Evolutionary conservation across 2,329 filamentous ascomycete species (phyloP), one percentile per base, ranked within the genome.

Genomic region (Aspergillus latus): DNA sequence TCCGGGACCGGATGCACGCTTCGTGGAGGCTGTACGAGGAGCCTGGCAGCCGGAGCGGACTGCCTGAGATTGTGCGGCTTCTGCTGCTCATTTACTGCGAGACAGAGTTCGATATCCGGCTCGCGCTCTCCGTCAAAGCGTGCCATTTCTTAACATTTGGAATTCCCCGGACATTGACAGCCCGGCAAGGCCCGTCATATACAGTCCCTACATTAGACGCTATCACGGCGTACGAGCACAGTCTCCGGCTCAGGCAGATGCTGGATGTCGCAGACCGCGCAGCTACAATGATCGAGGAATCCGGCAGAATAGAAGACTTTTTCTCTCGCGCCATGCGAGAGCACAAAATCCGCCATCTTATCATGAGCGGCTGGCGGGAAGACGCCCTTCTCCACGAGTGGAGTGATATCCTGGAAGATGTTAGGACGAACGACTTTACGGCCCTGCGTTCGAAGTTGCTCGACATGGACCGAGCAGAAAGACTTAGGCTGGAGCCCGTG

Each of bases 1-100:
- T 54, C 8, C 40, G 28, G 9, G 52, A 54, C 26, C 36, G 37
- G 11, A 54, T 49, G 45, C 52, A 54, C 9, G 52, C 52, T 4
- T 54, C 52, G 9, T 54, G 52, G 52, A 45, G 52, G 4, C 9
- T 54, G 8, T 54, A 54, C 32, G 52, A 54, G 29, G 52, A 54
- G 11, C 52, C 52, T 4, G 52, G 52, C 5, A 54, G 52, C 28
- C 47, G 30, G 43, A 54, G 52, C 16, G 52, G 52, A n/a, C 52
- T 54, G 8, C 52, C 52, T 4, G 52, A 54, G 26, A 54, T 54
- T 2, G 52, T 54, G 26, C 52, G 52, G 9, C 52, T 54, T 0
- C 52, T 54, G 1, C 36, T 54, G 4, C 28, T 54, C 5, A 45
- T 54, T 6, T 36, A 54, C 16, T 43, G 52, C 36, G 29, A 49